Percentiles rank a stretch among this genome's conserved stretches.
phyloP scores from a whole-genome alignment of 1,284 basidiomycete genomes.

The Salmacisia buchloeana region DNA sequence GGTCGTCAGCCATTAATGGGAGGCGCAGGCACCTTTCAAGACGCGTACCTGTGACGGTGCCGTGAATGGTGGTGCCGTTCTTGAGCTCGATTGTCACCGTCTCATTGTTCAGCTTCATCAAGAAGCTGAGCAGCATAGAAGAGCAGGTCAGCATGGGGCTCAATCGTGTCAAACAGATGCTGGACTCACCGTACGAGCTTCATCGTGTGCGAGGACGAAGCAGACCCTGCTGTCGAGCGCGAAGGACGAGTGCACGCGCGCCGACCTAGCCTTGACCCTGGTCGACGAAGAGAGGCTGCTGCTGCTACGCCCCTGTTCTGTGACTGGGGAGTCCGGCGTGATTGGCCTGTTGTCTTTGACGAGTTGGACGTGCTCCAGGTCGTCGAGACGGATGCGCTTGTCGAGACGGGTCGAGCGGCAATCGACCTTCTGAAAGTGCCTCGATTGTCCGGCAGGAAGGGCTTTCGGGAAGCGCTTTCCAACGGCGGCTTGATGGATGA shows the following conservation, averaged over 20 bases:
- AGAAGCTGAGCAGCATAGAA: slow-evolving; percentile 61
- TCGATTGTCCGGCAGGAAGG: no score
- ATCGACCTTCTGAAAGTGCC: no score
- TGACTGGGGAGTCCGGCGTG: slow-evolving; percentile 8
- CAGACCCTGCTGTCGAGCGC: not conserved
- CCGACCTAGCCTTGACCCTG: slow-evolving; percentile 9
- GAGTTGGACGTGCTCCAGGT: no score
- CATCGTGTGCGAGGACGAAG: slow-evolving; percentile 24
- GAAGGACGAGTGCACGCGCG: no score
- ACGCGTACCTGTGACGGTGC: slow-evolving; percentile 84
- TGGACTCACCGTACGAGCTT: slow-evolving; percentile 47
- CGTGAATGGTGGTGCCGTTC: slow-evolving; percentile 90
- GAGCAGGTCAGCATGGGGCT: not conserved
- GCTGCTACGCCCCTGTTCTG: not conserved
- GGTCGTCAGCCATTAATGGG: not conserved
- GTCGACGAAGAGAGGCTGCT: not conserved
- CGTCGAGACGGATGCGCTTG: no score
- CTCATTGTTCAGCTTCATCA: slow-evolving; percentile 99
- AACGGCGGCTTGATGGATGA: no score
- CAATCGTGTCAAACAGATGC: not conserved
- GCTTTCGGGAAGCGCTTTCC: no score
- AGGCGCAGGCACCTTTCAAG: not conserved
- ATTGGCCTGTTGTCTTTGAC: slow-evolving; percentile 9
- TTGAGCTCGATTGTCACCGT: slow-evolving; percentile 97
- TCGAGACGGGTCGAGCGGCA: no score